Percentiles rank a stretch among this genome's conserved stretches.
Conservation (phyloP, 2,329 filamentous ascomycete species). For the Tothia fuscella region DNA sequence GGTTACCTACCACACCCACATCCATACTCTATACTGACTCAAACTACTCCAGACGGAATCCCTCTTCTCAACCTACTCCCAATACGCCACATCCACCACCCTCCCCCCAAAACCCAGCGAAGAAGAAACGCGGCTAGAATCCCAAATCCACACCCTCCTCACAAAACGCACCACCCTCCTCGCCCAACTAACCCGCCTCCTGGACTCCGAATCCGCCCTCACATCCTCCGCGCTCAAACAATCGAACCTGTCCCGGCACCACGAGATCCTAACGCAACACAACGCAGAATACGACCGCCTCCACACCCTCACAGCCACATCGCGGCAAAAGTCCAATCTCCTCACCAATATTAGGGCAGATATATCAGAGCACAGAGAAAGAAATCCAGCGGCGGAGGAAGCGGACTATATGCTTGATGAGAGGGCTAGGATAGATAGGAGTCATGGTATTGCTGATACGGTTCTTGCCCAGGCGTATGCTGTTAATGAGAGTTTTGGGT, state of each 20-base stretch:
- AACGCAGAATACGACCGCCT: conserved; percentile 69
- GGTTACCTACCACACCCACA: conserved; percentile 9
- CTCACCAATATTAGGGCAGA: conserved; percentile 84
- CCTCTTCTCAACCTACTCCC: conserved; percentile 74
- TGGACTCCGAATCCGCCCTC: conserved; percentile 81
- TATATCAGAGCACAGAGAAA: conserved; percentile 76
- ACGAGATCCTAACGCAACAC: conserved; percentile 81
- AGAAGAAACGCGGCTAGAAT: conserved; percentile 69
- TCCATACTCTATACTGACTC: conserved; percentile 11
- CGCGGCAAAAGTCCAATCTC: conserved; percentile 79
- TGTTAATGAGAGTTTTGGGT: conserved; percentile 78
- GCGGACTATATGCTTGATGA: conserved; percentile 97
- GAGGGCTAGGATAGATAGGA: conserved; percentile 72
- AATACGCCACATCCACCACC: conserved; percentile 70
- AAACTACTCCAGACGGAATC: conserved; percentile 58
- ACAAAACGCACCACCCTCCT: conserved; percentile 81
- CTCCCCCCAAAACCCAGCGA: conserved; percentile 74
- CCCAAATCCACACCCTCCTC: conserved; percentile 71
- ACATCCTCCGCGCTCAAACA: conserved; percentile 92
- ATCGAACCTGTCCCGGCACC: conserved; percentile 84
- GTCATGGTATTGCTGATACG: conserved; percentile 76
- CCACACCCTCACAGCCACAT: conserved; percentile 58
- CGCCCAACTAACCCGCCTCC: conserved; percentile 69
- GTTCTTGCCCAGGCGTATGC: conserved; percentile 94
- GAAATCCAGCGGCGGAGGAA: conserved; percentile 64